A percentile compares a stretch with the other conserved stretches of the same genome.
Conservation (phyloP, 331 rosid species). For the Dryas integrifolia region DNA sequence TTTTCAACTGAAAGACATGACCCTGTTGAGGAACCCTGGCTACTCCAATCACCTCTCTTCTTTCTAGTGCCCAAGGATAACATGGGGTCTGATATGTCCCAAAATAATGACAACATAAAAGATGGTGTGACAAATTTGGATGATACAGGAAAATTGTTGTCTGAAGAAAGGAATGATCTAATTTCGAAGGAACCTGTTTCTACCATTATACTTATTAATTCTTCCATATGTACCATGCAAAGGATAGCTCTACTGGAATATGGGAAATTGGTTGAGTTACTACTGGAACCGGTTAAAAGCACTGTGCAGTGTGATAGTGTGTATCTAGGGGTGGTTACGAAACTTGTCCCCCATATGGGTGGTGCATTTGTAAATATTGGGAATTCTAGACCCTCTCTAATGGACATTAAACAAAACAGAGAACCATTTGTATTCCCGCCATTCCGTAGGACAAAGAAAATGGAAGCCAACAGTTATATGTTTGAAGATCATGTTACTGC, state of each 20-base stretch:
- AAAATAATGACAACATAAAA: constrained; percentile 34
- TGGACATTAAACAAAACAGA: constrained; percentile 76
- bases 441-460: constrained; percentile 55
- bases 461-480: constrained; percentile 32
- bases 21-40: constrained; percentile 95
- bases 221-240: constrained; percentile 99
- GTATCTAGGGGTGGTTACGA: constrained; percentile 77
- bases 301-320: constrained; percentile 92
- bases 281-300: constrained; percentile 91
- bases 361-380: constrained; percentile 94
- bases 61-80: constrained; percentile 38
- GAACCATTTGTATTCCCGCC: constrained; percentile 95
- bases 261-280: constrained; percentile 72
- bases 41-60: constrained; percentile 38
- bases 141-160: constrained; percentile 43
- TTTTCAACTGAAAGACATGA: constrained; percentile 47
- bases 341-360: constrained; percentile 94
- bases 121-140: constrained; percentile 42
- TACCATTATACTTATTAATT: constrained; percentile 68
- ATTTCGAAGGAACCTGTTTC: constrained; percentile 56
- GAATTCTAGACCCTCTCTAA: constrained; percentile 68
- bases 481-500: constrained; percentile 28
- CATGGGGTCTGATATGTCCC: constrained; percentile 38
- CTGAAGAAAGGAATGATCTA: constrained; percentile 47
- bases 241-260: constrained; percentile 90